Evolutionary conservation across 345 rosid genomes (phyloP), one percentile per base, ranked within the genome.

Genomic region (Crucihimalaya himalaica): DNA sequence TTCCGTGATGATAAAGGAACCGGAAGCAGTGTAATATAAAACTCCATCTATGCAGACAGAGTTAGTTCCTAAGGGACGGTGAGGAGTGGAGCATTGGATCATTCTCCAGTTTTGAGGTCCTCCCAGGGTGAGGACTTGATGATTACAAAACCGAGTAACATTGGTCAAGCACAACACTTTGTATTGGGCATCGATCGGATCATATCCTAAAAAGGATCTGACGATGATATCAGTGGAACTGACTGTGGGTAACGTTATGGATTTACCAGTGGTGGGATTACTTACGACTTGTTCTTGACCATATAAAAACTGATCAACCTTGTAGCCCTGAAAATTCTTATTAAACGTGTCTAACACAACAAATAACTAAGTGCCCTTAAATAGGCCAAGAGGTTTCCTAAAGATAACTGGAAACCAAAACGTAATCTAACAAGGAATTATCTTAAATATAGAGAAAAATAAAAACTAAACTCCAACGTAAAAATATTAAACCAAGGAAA

Each of bases 201-300:
- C 66, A 9, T 40, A 62, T 62, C 37, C 66, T 23, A 25, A n/a
- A 62, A 68, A 84, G 71, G 69, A 68, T 37, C 20, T 21, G 25
- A 19, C 2, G 28, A 59, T 20, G 29, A 4, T 0, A 12, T 37
- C 18, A 1, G 3, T 21, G 6, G 42, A 10, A 4, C 4, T 18
- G 53, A 48, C 2, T 20, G 54, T 20, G 2, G 54, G 54, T 48
- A 48, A 20, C 2, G 28, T 48, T 9, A 20, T 48, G 53, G 53
- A 48, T 11, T 48, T 20, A 48, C 53, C 53, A 0, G 14, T 48
- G 2, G 14, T 11, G 27, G 54, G 54, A 48, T 48, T 48, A 48
- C 6, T 1, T 4, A 48, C 13, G 15, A 48, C 27, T 20, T 48
- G 54, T 21, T 48, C 15, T 9, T 20, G 6, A 5, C 15, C 28